phyloP scores from a whole-genome alignment of 177 flowering plant genomes.

The Vitis hybrid region DNA sequence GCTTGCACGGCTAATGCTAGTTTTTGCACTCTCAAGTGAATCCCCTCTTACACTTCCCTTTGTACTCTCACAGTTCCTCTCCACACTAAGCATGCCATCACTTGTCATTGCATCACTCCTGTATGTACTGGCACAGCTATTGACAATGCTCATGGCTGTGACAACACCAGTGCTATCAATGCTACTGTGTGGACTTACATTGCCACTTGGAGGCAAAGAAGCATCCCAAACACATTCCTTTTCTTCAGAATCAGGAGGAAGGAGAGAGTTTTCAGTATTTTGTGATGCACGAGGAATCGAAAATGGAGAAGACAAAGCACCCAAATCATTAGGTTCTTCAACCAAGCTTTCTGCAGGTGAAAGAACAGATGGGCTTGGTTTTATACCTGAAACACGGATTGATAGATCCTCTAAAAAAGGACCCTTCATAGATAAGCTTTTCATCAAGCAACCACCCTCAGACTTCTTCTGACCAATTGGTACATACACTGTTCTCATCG shows the following conservation, averaged over 20 bases:
- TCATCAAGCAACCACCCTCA: constrained; percentile 57
- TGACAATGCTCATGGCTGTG: constrained; percentile 82
- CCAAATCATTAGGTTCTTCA: constrained; percentile 58
- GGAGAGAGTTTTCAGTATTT: constrained; percentile 45
- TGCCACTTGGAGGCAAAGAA: constrained; percentile 91
- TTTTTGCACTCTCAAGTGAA: constrained; percentile 84
- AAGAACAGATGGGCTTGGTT: constrained; percentile 44
- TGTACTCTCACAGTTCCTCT: constrained; percentile 63
- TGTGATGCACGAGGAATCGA: constrained; percentile 53
- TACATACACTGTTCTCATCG: constrained; percentile 59
- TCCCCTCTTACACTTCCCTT: constrained; percentile 75
- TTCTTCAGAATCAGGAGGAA: constrained; percentile 64
- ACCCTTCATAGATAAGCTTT: constrained; percentile 67
- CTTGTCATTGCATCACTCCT: constrained; percentile 70
- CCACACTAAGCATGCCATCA: constrained; percentile 76
- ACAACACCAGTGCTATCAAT: constrained; percentile 71
- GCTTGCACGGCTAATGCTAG: constrained; percentile 73
- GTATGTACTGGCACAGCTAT: constrained; percentile 72
- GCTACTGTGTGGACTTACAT: constrained; percentile 89
- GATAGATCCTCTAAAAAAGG: constrained; percentile 78
- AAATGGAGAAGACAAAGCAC: constrained; percentile 44
- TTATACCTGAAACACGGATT: constrained; percentile 45
- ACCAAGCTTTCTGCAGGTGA: constrained; percentile 67
- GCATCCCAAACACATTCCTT: constrained; percentile 95
- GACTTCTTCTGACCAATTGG: constrained; percentile 59